Base-by-base conservation (phyloP, 768 basidiomycete genomes). In the Boletus patriciae region DNA sequence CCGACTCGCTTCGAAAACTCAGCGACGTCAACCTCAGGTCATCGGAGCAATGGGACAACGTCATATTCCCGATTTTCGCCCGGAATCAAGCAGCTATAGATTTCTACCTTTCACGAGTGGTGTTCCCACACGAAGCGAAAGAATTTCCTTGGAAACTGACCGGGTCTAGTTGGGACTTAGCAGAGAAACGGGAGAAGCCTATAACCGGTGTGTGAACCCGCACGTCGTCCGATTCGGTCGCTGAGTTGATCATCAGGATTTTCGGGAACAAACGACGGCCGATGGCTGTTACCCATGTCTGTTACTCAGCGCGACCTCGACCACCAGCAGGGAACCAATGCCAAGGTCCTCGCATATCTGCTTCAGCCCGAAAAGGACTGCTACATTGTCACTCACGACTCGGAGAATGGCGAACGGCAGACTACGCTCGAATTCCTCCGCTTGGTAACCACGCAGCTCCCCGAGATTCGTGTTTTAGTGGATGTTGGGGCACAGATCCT, bases 401-500 rank as follows among this genome's bases (percentile, higher is more conserved):
- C n/a, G n/a, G n/a, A 40, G 3, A 38, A 37, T 11, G 53, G 49
- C 3, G 18, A 47, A n/a, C 33, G 54, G 27, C 27, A 43, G 19
- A 45, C 23, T 3, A 51, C 64, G 0, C n/a, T 4, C 1, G 15
- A 53, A 10, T 31, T 69, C 47, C 55, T 80, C 33, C 25, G 57
- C 3, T 44, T 65, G 21, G 16, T 83, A 2, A 63, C 69, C 4
- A 11, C 45, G 2, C 72, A 78, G 54, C 49, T 48, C 0, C 75
- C 76, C 0, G 59, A 67, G 11, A 69, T 82, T 15, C 70, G 72
- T 36, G 78, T 83, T 15, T 62, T 83, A 23, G 63, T 83, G 4
- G 82, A 84, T 50, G 79, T 83, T 10, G 83, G 82, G 0, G 80
- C 82, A 0, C 82, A 83, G 60, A 77, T 83, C 52, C 70, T 83